Evolutionary conservation across 2,329 filamentous ascomycete genomes (phyloP).

Genomic region (Thielaviopsis euricoi): DNA sequence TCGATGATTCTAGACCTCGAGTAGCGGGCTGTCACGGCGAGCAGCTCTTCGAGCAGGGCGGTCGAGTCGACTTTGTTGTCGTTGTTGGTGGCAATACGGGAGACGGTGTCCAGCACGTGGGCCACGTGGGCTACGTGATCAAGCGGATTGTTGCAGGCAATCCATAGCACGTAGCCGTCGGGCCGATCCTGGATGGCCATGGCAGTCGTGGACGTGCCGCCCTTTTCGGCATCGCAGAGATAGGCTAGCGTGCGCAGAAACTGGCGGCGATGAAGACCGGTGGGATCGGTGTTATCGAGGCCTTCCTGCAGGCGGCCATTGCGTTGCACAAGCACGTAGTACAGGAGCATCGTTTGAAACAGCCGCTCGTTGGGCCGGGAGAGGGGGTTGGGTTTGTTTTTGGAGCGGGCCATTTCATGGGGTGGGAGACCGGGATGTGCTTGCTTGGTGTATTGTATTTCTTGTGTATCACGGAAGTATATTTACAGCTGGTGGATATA

Average conservation of each 20-base stretch:
- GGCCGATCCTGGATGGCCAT: slow-evolving; percentile 24
- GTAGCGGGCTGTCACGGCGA: background rate
- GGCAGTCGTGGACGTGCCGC: slow-evolving; percentile 27
- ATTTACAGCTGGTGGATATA: too few relatives aligned
- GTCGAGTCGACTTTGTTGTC: background rate
- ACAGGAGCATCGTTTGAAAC: slow-evolving; percentile 2
- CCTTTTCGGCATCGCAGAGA: slow-evolving; percentile 30
- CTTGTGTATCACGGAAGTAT: too few relatives aligned
- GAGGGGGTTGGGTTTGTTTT: background rate
- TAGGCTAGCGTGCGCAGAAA: slow-evolving; percentile 26
- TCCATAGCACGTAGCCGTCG: slow-evolving; percentile 24
- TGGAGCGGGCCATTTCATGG: background rate
- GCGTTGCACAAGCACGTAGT: background rate
- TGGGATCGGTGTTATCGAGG: background rate
- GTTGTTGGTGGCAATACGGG: too few relatives aligned
- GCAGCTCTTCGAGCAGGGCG: background rate
- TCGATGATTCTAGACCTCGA: background rate
- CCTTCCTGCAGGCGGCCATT: background rate
- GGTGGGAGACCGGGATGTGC: too few relatives aligned
- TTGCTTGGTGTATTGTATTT: too few relatives aligned
- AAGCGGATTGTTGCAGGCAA: slow-evolving; percentile 23
- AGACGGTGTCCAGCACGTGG: background rate
- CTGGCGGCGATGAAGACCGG: background rate
- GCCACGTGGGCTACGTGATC: background rate
- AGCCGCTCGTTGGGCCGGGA: background rate